Conservation (phyloP, 2,329 filamentous ascomycete genomes). For the Chrysoporthe austroafricana region DNA sequence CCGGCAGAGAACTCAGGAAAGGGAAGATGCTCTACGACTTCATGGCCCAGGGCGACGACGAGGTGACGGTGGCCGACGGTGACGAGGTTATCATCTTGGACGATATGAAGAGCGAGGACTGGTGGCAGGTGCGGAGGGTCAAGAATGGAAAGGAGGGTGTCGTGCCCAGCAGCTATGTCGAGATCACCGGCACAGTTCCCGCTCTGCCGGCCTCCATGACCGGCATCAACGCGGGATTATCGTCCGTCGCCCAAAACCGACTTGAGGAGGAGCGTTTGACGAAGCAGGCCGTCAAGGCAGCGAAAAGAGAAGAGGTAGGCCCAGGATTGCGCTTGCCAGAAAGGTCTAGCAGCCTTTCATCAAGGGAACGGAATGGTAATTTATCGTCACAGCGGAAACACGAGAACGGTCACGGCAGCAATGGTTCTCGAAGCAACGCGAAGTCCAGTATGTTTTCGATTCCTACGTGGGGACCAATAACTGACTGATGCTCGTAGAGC, state of each 20-base stretch:
- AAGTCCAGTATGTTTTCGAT: conserved; percentile 69
- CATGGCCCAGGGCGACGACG: conserved; percentile 93
- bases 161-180: conserved; percentile 94
- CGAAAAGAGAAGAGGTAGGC: conserved; percentile 72
- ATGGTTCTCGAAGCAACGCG: conserved; percentile 61
- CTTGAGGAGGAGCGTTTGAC: conserved; percentile 83
- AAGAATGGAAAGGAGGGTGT: conserved; percentile 96
- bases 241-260: conserved; percentile 75
- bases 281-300: conserved; percentile 73
- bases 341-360: conserved; percentile 77
- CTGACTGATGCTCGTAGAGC: conserved; percentile 58
- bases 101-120: conserved; percentile 91
- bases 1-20: conserved; percentile 68
- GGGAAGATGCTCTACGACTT: conserved; percentile 93
- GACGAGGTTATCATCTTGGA: conserved; percentile 93
- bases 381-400: conserved; percentile 71
- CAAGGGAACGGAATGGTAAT: conserved; percentile 68
- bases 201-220: conserved; percentile 51
- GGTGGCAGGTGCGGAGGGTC: conserved; percentile 92
- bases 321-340: conserved; percentile 75
- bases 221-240: conserved; percentile 58
- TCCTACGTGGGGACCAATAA: neutral
- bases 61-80: conserved; percentile 86
- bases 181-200: conserved; percentile 73
- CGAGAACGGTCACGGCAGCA: conserved; percentile 65